Evolutionary conservation across 2,329 filamentous ascomycete genomes (phyloP).

Genomic region (Septoria linicola): DNA sequence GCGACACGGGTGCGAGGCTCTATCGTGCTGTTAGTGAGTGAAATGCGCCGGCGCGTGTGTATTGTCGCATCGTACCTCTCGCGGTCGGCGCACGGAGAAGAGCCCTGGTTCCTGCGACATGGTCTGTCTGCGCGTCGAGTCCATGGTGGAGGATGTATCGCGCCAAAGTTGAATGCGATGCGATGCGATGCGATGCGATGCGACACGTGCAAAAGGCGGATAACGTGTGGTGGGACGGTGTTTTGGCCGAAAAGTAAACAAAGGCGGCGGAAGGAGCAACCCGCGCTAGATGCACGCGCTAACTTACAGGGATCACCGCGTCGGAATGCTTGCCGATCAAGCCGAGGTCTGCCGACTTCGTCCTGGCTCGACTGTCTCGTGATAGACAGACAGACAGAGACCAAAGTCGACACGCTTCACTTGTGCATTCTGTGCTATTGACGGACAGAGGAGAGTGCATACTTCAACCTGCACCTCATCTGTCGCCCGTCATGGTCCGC

Average conservation of each 20-base stretch:
- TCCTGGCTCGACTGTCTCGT: constrained; percentile 3
- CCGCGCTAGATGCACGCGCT: not conserved
- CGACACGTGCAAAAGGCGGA: constrained; percentile 2
- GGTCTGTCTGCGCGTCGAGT: constrained; percentile 30
- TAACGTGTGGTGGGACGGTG: not conserved
- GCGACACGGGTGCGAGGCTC: constrained; percentile 83
- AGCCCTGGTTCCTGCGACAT: constrained; percentile 88
- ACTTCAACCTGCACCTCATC: not conserved
- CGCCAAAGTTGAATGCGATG: too few relatives aligned
- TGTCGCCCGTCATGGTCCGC: constrained; percentile 70
- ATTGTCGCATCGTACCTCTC: constrained; percentile 66
- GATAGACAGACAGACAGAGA: not conserved
- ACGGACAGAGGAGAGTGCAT: not conserved
- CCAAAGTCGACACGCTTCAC: not conserved
- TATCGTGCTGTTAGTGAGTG: constrained; percentile 43
- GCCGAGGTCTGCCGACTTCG: constrained; percentile 15
- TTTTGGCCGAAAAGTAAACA: constrained; percentile 19
- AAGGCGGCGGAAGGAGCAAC: constrained; percentile 7
- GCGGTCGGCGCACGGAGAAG: constrained; percentile 86
- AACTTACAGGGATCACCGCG: not conserved
- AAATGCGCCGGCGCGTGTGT: constrained; percentile 8
- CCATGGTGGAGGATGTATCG: not conserved
- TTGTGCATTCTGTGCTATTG: not conserved
- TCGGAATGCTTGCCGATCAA: constrained; percentile 4
- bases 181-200: not conserved